Conservation (phyloP, 2,329 filamentous ascomycete species). For the Verticillium zaregamsianum region DNA sequence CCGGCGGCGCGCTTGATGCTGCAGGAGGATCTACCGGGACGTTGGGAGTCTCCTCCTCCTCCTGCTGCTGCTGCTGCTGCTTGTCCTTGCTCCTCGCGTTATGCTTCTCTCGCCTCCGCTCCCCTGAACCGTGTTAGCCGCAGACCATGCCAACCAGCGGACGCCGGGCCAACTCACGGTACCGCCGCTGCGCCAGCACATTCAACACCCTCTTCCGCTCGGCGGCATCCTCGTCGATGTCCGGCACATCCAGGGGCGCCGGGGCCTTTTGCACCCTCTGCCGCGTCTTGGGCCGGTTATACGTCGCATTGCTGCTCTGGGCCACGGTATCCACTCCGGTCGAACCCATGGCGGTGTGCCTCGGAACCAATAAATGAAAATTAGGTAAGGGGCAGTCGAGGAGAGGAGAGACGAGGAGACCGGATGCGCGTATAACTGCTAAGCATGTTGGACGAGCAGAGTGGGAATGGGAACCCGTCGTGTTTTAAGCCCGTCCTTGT, state of each 20-base stretch:
- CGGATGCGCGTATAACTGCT: not conserved
- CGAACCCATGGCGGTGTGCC: not conserved
- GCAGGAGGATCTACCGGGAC: not conserved
- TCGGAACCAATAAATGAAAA: no score
- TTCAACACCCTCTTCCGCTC: constrained; percentile 52
- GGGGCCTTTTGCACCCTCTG: constrained; percentile 37
- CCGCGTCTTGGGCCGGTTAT: constrained; percentile 17
- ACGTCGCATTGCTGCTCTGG: constrained; percentile 3
- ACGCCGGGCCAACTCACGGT: constrained; percentile 28
- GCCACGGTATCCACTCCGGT: not conserved
- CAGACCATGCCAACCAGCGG: no score
- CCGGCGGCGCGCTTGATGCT: not conserved
- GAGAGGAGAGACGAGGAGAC: not conserved
- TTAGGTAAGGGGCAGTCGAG: not conserved
- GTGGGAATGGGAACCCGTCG: not conserved
- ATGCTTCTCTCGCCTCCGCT: constrained; percentile 19
- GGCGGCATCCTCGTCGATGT: constrained; percentile 45
- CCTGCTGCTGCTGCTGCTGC: not conserved
- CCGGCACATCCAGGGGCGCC: constrained; percentile 36
- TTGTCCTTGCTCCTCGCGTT: constrained; percentile 3
- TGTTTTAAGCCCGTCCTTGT: not conserved
- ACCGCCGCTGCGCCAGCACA: constrained; percentile 50
- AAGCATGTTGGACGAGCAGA: not conserved
- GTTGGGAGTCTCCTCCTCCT: not conserved
- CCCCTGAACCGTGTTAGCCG: constrained; percentile 13